These are phyloP conservation scores for Colletotrichum melonis DNA, from an alignment of 2,329 filamentous ascomycete species.

Conservation along the genomic window DNA sequence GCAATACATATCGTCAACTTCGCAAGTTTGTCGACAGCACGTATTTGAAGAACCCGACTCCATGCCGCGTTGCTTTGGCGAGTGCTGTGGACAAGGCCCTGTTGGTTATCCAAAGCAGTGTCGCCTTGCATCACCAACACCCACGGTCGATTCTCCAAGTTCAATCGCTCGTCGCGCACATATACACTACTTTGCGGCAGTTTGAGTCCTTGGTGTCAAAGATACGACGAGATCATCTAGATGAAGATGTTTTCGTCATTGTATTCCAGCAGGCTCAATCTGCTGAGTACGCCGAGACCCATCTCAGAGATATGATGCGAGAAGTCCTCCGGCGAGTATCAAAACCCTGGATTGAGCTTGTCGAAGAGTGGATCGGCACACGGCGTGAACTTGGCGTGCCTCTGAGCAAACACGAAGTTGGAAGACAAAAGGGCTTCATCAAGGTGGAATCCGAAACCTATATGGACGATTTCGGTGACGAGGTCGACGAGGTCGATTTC, in stretches of 20 bases:
- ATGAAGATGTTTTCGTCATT: constrained; percentile 71
- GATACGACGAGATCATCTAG: constrained; percentile 57
- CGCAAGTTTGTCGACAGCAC: constrained; percentile 58
- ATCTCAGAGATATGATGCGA: constrained; percentile 72
- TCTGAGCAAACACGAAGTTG: constrained; percentile 58
- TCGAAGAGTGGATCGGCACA: constrained; percentile 82
- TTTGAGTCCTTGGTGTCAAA: constrained; percentile 63
- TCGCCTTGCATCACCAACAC: constrained; percentile 55
- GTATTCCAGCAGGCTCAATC: constrained; percentile 72
- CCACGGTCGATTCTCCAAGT: constrained; percentile 64
- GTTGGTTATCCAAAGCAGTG: constrained; percentile 59
- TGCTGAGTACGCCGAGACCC: constrained; percentile 71
- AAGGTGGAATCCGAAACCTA: constrained; percentile 65
- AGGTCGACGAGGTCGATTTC: constrained; percentile 69
- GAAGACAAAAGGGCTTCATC: constrained; percentile 68
- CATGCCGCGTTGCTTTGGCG: constrained; percentile 63
- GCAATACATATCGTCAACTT: constrained; percentile 59
- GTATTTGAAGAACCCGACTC: constrained; percentile 56
- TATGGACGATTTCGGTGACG: constrained; percentile 69
- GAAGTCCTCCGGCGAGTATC: constrained; percentile 74
- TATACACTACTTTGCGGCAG: constrained; percentile 61
- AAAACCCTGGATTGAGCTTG: constrained; percentile 73
- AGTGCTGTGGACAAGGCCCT: constrained; percentile 61
- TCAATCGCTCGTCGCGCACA: constrained; percentile 59
- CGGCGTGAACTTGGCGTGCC: constrained; percentile 66